Conservation (phyloP, 1,284 basidiomycete species). For the Cutaneotrichosporon curvatum region DNA sequence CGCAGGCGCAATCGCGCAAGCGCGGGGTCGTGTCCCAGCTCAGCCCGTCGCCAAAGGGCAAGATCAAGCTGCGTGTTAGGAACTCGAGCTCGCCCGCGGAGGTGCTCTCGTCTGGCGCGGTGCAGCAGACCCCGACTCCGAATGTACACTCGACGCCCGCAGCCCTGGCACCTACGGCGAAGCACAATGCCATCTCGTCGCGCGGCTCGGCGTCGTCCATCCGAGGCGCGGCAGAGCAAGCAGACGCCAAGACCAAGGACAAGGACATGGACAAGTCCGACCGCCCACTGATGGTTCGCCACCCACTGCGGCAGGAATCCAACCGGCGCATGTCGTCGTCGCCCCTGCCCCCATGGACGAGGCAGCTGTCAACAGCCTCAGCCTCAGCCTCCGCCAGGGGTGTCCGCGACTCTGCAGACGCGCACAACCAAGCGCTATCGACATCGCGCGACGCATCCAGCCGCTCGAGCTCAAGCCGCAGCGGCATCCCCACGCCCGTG, state of each 20-base stretch:
- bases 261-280: background rate
- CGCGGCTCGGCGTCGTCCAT: background rate
- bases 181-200: background rate
- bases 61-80: background rate
- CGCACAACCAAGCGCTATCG: no score
- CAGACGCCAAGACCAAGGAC: background rate
- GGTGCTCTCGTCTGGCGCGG: background rate
- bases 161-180: background rate
- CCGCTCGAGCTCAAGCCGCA: no score
- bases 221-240: background rate
- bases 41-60: slow-evolving; percentile 3
- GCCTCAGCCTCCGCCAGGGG: no score
- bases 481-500: no score
- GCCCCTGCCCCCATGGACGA: no score
- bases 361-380: no score
- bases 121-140: background rate
- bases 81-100: background rate
- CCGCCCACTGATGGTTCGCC: no score
- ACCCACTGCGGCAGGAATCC: no score
- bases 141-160: background rate
- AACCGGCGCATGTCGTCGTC: no score
- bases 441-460: no score
- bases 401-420: no score
- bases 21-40: background rate
- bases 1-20: background rate